Percentiles rank a stretch among this genome's conserved stretches.
These are phyloP conservation scores for Cercophora samala DNA, from an alignment of 495 filamentous ascomycete genomes.

Conservation along the genomic window DNA sequence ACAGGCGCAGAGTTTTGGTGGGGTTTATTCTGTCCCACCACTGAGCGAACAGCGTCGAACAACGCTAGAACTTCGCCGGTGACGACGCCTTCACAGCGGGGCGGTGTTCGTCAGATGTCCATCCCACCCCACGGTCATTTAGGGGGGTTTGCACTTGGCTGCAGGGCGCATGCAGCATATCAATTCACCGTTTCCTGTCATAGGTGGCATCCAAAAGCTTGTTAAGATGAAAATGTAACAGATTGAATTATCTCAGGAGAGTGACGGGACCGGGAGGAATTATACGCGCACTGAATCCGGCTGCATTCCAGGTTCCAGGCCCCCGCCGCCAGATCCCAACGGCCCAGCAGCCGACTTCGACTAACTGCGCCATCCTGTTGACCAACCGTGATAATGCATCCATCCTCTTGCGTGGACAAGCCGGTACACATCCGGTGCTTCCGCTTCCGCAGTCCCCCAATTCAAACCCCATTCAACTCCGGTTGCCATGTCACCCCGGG, in stretches of 20 bases:
- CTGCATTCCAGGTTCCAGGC: not conserved
- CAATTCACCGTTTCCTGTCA: not conserved
- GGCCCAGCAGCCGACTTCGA: not conserved
- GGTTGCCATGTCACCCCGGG: not conserved
- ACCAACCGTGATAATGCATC: not conserved
- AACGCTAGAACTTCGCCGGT: not conserved
- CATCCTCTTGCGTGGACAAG: not conserved
- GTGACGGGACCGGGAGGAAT: not conserved
- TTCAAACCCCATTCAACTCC: not conserved
- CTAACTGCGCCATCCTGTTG: not conserved
- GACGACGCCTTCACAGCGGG: not conserved
- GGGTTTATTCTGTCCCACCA: not conserved
- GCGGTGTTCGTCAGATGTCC: not conserved
- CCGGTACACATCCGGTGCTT: not conserved
- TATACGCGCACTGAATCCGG: not conserved
- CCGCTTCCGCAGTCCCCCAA: not conserved
- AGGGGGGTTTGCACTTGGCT: not conserved
- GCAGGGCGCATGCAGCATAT: not conserved
- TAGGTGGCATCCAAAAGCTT: not conserved
- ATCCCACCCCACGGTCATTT: not conserved
- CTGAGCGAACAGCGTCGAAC: not conserved
- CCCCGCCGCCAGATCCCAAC: not conserved
- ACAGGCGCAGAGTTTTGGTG: not conserved
- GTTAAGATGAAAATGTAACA: not conserved
- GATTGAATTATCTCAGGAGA: not conserved